Conservation (phyloP, 352 stramenopile genomes). For the Phytophthora macrochlamydospora region DNA sequence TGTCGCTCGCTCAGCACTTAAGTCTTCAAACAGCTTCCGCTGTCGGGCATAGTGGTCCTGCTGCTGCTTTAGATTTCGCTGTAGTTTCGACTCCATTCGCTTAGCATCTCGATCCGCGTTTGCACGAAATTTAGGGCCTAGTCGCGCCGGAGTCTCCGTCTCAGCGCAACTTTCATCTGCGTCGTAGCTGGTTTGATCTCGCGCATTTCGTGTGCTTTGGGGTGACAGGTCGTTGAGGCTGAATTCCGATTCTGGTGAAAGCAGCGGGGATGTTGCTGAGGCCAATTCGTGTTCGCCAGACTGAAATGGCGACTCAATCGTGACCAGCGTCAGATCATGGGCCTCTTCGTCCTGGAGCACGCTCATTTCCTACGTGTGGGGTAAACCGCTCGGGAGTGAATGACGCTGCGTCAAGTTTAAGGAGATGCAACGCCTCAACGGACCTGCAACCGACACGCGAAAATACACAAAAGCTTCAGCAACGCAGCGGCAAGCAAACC, state of each 20-base stretch:
- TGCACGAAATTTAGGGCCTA: not conserved
- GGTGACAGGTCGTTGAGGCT: conserved; percentile 55
- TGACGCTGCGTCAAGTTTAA: conserved; percentile 12
- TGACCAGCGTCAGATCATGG: conserved; percentile 14
- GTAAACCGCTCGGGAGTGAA: not conserved
- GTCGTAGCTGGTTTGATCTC: conserved; percentile 12
- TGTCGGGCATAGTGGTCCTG: conserved; percentile 68
- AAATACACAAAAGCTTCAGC: conserved; percentile 24
- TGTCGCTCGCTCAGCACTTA: conserved; percentile 30
- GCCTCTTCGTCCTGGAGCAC: not conserved
- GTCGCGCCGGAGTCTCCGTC: conserved; percentile 3
- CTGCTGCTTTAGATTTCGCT: conserved; percentile 61
- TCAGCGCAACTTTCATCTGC: conserved; percentile 12
- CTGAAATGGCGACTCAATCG: conserved; percentile 4
- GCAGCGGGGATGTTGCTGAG: conserved; percentile 2
- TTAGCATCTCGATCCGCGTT: conserved; percentile 30
- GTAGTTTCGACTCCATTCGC: conserved; percentile 54
- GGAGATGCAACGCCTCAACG: conserved; percentile 8
- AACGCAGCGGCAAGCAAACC: not conserved
- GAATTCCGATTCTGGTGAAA: conserved; percentile 33
- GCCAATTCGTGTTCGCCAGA: conserved; percentile 4
- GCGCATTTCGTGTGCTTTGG: conserved; percentile 8
- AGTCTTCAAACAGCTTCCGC: conserved; percentile 60
- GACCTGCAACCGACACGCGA: conserved; percentile 22
- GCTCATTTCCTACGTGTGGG: conserved; percentile 3